These are phyloP conservation scores for Xanthoceras sorbifolium DNA, from an alignment of 345 rosid species.

Conservation along the genomic window DNA sequence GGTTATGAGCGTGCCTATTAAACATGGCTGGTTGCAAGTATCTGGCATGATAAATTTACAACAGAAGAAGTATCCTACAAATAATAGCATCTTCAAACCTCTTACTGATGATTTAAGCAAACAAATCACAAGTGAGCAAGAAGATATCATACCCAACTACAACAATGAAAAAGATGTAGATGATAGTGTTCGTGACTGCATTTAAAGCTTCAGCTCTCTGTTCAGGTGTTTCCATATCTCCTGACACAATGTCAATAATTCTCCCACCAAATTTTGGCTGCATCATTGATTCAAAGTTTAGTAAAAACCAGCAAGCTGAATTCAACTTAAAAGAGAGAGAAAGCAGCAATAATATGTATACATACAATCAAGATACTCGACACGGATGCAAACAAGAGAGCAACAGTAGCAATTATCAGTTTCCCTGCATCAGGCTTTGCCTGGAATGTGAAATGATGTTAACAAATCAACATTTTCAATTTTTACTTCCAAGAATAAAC, in stretches of 20 bases:
- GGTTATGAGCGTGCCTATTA: not conserved
- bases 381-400: conserved; percentile 26
- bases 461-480: not conserved
- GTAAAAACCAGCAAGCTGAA: not conserved
- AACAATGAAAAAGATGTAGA: conserved; percentile 51
- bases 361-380: conserved; percentile 28
- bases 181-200: conserved; percentile 50
- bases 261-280: conserved; percentile 72
- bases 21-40: too few species aligned
- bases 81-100: not conserved
- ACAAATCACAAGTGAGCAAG: conserved; percentile 1
- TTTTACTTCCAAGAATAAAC: not conserved
- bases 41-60: not conserved
- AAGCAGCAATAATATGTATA: not conserved
- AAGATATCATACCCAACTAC: conserved; percentile 47
- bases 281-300: conserved; percentile 13
- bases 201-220: conserved; percentile 45
- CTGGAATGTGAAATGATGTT: not conserved
- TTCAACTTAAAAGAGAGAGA: not conserved
- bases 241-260: conserved; percentile 66
- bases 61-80: not conserved
- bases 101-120: not conserved
- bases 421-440: conserved; percentile 35
- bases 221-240: conserved; percentile 47
- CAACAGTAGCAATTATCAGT: conserved; percentile 20